A percentile compares a stretch with the other conserved stretches of the same genome.
Conservation (phyloP, 208 protist genomes). For the Naegleria lovaniensis region DNA sequence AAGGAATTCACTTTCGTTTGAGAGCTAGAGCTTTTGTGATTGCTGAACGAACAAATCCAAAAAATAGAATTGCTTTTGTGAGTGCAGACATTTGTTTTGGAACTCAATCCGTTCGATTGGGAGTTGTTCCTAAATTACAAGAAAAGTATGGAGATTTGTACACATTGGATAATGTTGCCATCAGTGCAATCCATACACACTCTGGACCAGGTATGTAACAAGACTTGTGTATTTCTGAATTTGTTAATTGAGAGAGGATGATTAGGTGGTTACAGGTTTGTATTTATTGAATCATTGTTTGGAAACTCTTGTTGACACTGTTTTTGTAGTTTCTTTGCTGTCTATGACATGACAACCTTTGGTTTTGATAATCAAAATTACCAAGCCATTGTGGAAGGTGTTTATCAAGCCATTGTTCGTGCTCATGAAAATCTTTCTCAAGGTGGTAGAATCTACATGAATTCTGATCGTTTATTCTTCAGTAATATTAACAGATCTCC, state of each 20-base stretch:
- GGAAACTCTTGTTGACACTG: too few relatives aligned
- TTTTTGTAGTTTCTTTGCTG: background rate
- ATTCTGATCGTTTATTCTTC: background rate
- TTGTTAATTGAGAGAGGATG: too few relatives aligned
- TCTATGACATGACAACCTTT: slow-evolving; percentile 9
- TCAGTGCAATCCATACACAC: background rate
- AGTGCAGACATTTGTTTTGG: background rate
- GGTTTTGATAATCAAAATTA: background rate
- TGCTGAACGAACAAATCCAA: background rate
- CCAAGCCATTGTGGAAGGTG: background rate
- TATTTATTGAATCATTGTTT: background rate
- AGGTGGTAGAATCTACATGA: background rate
- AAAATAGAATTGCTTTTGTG: background rate
- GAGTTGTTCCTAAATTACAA: background rate
- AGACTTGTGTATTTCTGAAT: too few relatives aligned
- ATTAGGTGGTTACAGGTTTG: slow-evolving; percentile 3
- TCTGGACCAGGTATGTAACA: background rate
- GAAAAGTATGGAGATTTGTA: slow-evolving; percentile 6
- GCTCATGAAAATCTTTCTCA: background rate
- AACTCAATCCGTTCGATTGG: background rate
- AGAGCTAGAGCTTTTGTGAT: background rate
- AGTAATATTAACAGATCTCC: slow-evolving; percentile 24
- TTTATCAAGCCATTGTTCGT: background rate
- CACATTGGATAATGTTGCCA: background rate
- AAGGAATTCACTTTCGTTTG: background rate